Percentiles rank a stretch among this genome's conserved stretches.
These are phyloP conservation scores for Cucurbita moschata DNA, from an alignment of 306 rosid genomes.

Conservation along the genomic window DNA sequence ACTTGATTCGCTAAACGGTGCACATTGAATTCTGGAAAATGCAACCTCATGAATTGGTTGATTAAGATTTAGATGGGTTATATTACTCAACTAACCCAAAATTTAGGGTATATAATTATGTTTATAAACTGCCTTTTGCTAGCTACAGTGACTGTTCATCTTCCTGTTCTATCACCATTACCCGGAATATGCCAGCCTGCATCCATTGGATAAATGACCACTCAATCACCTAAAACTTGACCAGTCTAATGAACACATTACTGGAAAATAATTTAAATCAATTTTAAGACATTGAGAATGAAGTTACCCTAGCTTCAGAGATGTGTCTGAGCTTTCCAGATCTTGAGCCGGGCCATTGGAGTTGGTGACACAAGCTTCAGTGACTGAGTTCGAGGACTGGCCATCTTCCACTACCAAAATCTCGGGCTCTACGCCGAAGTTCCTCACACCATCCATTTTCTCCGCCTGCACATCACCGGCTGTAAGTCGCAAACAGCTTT, in stretches of 20 bases:
- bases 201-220: background rate
- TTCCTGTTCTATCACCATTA: background rate
- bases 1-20: background rate
- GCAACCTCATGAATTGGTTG: background rate
- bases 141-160: background rate
- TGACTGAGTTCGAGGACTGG: conserved; percentile 75
- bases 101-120: background rate
- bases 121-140: background rate
- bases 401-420: conserved; percentile 41
- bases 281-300: background rate
- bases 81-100: background rate
- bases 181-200: conserved; percentile 9
- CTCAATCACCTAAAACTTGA: background rate
- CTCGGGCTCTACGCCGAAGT: conserved; percentile 30
- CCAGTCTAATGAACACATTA: background rate
- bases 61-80: background rate
- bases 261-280: background rate
- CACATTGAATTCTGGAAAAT: background rate
- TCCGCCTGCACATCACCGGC: conserved; percentile 24
- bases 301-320: conserved; percentile 80
- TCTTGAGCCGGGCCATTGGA: conserved; percentile 53
- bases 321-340: conserved; percentile 63
- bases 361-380: conserved; percentile 33
- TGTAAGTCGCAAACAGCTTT: background rate
- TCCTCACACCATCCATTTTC: conserved; percentile 13